Evolutionary conservation across 2,329 filamentous ascomycete species (phyloP), one percentile per base, ranked within the genome.

Genomic region (Penicillium hordei): DNA sequence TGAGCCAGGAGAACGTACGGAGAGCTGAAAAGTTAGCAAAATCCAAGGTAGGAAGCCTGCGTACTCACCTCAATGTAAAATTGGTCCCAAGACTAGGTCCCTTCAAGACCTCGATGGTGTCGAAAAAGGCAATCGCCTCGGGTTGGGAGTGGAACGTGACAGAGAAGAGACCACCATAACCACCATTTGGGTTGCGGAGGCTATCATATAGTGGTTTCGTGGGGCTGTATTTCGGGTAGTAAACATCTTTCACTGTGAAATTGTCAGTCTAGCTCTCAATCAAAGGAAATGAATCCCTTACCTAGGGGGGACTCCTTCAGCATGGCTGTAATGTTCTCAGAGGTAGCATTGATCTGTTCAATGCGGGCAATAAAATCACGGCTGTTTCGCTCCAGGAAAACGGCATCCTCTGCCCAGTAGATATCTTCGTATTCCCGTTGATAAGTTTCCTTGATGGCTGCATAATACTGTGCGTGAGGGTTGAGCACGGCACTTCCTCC

Each of bases 311-410:
- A 87, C 0, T 79, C 75, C 62, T 77, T 80, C 39, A 97, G 79
- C 36, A 92, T 81, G 31, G 89, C 83, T 64, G 89, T 93, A 61
- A 97, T 89, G 53, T 86, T 84, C 75, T 96, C 92, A 6, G 93
- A 89, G 68, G 95, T 97, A 50, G 78, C 74, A 70, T 97, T 97
- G 70, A 96, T 90, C 55, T 91, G 86, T 62, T 89, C 87, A 59
- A 96, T 91, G 56, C 94, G 86, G 17, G 84, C 83, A 21, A 88
- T 83, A 72, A 97, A 97, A 77, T 97, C 92, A 17, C 94, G 88
- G 72, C 92, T 97, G 75, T 99, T 99, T 61, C 93, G 86, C 77
- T 99, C 94, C 78, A 99, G 87, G 76, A 97, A 96, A 39, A 99
- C 86, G 48, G 89, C 86, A 75, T 99, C 94, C 78, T 97, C 93